Percentiles rank a stretch among this genome's conserved stretches.
These are phyloP conservation scores for Sanghuangporus baumii DNA, from an alignment of 1,284 basidiomycete species.

Conservation along the genomic window DNA sequence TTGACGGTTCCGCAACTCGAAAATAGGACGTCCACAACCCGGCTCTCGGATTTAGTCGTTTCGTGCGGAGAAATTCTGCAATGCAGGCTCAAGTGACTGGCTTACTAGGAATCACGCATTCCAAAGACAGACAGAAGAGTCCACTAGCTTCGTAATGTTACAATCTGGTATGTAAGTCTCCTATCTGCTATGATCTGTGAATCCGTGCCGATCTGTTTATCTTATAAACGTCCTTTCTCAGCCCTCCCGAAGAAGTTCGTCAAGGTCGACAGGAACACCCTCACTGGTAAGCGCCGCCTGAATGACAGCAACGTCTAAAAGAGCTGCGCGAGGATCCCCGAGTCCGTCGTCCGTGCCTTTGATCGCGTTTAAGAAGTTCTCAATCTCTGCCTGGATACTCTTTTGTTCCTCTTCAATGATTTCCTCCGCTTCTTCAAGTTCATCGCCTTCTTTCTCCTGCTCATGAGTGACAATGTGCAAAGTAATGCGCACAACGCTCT, in stretches of 20 bases:
- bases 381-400: constrained; percentile 59
- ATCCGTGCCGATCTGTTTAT: neutral
- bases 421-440: constrained; percentile 41
- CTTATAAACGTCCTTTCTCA: neutral
- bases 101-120: neutral
- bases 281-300: constrained; percentile 70
- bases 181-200: neutral
- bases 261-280: constrained; percentile 56
- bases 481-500: constrained; percentile 31
- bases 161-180: neutral
- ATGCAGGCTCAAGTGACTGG: neutral
- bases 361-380: constrained; percentile 53
- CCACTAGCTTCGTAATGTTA: neutral
- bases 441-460: constrained; percentile 38
- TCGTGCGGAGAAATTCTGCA: neutral
- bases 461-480: constrained; percentile 34
- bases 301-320: constrained; percentile 73
- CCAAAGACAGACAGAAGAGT: neutral
- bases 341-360: constrained; percentile 36
- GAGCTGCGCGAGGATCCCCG: constrained; percentile 50
- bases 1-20: neutral
- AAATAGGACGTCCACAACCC: neutral
- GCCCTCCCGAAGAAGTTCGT: constrained; percentile 5
- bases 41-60: neutral
- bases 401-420: constrained; percentile 39